Evolutionary conservation across 2,329 filamentous ascomycete genomes (phyloP).

Genomic region (Elsinoe necatrix): DNA sequence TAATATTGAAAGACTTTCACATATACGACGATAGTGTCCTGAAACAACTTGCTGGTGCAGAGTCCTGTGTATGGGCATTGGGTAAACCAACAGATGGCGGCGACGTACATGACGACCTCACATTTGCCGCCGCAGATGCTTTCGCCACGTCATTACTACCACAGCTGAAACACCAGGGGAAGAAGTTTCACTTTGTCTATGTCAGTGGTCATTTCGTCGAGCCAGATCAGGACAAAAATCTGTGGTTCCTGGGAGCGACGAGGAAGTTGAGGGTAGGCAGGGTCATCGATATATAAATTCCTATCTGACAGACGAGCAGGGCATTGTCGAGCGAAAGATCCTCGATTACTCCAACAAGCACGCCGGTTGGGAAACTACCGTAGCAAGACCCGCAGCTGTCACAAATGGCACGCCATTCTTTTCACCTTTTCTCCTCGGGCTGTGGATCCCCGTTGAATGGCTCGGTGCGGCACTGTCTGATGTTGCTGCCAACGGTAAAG

Average conservation of each 20-base stretch:
- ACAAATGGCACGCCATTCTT: slow-evolving; percentile 18
- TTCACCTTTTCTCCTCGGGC: slow-evolving; percentile 13
- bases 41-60: slow-evolving; percentile 30
- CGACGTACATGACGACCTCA: slow-evolving; percentile 31
- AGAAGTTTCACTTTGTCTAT: slow-evolving; percentile 34
- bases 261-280: slow-evolving; percentile 25
- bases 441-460: slow-evolving; percentile 20
- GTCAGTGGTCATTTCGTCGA: slow-evolving; percentile 29
- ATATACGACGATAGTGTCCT: slow-evolving; percentile 39
- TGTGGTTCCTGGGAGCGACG: slow-evolving; percentile 28
- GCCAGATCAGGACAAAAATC: slow-evolving; percentile 25
- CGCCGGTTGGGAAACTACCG: slow-evolving; percentile 22
- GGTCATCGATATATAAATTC: neutral
- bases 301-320: slow-evolving; percentile 15
- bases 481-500: slow-evolving; percentile 18
- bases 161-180: slow-evolving; percentile 16
- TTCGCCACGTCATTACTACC: slow-evolving; percentile 24
- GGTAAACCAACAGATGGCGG: slow-evolving; percentile 22
- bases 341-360: slow-evolving; percentile 22
- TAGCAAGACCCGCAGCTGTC: slow-evolving; percentile 23
- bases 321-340: slow-evolving; percentile 25
- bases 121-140: slow-evolving; percentile 26
- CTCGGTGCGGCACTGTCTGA: slow-evolving; percentile 22
- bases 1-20: slow-evolving; percentile 47
- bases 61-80: slow-evolving; percentile 37